phyloP scores from a whole-genome alignment of 2,329 filamentous ascomycete genomes.

The Didymella pinodella region DNA sequence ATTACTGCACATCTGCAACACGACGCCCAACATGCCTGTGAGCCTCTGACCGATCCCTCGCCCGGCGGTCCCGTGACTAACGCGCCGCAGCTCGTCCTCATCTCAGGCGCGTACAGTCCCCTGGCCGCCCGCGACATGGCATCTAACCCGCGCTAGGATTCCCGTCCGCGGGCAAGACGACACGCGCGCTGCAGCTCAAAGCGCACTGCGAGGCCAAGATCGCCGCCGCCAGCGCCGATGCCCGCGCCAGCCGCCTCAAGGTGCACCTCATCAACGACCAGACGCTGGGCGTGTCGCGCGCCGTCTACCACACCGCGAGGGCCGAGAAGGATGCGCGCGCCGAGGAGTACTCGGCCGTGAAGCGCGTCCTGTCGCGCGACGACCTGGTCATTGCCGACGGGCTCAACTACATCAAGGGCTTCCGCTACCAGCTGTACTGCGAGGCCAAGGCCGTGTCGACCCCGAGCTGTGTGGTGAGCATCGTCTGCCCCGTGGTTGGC shows the following conservation, averaged over 20 bases:
- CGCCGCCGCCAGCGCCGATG: constrained; percentile 52
- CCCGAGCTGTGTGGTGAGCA: constrained; percentile 73
- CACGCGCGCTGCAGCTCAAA: constrained; percentile 70
- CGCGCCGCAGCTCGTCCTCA: constrained; percentile 62
- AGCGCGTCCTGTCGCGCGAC: constrained; percentile 73
- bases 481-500: not conserved
- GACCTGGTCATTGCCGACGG: constrained; percentile 83
- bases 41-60: constrained; percentile 26
- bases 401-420: constrained; percentile 89
- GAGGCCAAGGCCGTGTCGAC: constrained; percentile 83
- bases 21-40: constrained; percentile 36
- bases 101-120: constrained; percentile 53
- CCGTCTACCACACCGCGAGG: constrained; percentile 78
- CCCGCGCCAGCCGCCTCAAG: constrained; percentile 63
- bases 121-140: too few relatives aligned
- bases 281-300: constrained; percentile 71
- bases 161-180: constrained; percentile 69
- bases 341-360: constrained; percentile 77
- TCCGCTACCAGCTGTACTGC: constrained; percentile 85
- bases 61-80: constrained; percentile 28
- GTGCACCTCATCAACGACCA: constrained; percentile 79
- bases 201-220: constrained; percentile 69
- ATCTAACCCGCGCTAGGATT: constrained; percentile 70
- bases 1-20: not conserved
- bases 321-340: constrained; percentile 85